Evolutionary conservation across 306 rosid species (phyloP).

Genomic region (Lablab purpureus): DNA sequence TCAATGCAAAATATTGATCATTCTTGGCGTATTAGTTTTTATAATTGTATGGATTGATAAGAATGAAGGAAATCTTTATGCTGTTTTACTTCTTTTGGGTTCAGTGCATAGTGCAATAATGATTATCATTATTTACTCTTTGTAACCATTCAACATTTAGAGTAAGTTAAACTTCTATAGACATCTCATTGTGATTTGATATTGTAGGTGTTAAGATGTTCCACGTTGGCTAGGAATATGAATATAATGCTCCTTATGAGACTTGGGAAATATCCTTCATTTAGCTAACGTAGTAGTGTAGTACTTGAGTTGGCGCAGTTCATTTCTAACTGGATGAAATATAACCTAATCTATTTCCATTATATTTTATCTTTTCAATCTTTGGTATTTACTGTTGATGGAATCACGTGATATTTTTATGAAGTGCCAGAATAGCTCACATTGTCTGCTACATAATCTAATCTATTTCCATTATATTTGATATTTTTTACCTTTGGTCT

Average conservation of each 20-base stretch:
- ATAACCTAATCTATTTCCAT: slow-evolving; percentile 18
- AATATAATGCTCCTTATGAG: neutral
- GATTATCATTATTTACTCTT: slow-evolving; percentile 1
- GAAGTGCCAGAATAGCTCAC: neutral
- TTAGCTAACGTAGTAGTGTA: neutral
- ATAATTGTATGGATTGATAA: slow-evolving; percentile 23
- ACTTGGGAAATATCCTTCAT: neutral
- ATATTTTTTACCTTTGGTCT: neutral
- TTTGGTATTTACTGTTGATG: neutral
- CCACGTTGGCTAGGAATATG: neutral
- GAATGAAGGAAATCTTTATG: slow-evolving; percentile 18
- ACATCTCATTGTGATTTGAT: slow-evolving; percentile 32
- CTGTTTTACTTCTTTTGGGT: slow-evolving; percentile 1
- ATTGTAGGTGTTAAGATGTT: slow-evolving; percentile 13
- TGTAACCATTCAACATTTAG: slow-evolving; percentile 6
- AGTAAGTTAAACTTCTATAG: slow-evolving; percentile 3
- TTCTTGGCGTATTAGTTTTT: slow-evolving; percentile 1
- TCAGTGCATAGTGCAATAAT: neutral
- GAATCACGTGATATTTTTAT: slow-evolving; percentile 9
- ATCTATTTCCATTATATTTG: slow-evolving; percentile 23
- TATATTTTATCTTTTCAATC: neutral
- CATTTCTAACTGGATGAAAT: neutral
- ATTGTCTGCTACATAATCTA: neutral
- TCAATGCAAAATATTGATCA: neutral
- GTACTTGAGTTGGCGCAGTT: neutral